Evolutionary conservation across 2,329 filamentous ascomycete species (phyloP), one percentile per base, ranked within the genome.

Genomic region (Phialophora verrucosa): DNA sequence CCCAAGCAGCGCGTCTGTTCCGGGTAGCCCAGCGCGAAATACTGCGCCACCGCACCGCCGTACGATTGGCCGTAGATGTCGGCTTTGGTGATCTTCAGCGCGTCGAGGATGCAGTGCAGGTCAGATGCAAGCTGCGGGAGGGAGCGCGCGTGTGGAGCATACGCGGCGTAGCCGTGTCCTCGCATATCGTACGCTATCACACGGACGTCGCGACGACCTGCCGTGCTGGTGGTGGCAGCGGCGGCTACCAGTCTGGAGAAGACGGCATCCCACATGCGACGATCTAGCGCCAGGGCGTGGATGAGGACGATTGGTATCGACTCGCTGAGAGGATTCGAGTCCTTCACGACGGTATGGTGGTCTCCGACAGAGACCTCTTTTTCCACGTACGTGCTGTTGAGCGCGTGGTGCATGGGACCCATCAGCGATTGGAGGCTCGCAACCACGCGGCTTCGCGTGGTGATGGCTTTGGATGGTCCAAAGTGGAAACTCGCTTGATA

Each of bases 61-160:
- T 65, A 65, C 31, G 63, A 65, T 17, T 59, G 56, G n/a, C 63
- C 63, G 49, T 49, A 60, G 55, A 65, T 25, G 49, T 65, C 63
- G 11, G 63, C 63, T 27, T 17, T 3, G 47, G 44, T 17, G 50
- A 65, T 65, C 14, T 32, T 53, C 29, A 65, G 56, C 17, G 11
- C 32, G 11, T 38, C 25, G 32, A 65, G 63, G 6, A 65, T 20
- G 25, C 23, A 60, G 20, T 53, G 25, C 20, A 65, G 32, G 47
- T 65, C 63, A 10, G 44, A 32, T 5, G 56, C 55, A 11, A 65
- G 63, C 20, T 65, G 56, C 1, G 42, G 25, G 49, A 65, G 49
- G 4, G 47, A 42, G 11, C 35, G 29, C 32, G 57, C 57, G 6
- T 25, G 50, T 2, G 63, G 63, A 14, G 63, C 63, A n/a, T 57